Percentiles rank a stretch among this genome's conserved stretches.
These are phyloP conservation scores for Echites panduratus DNA, from an alignment of 257 asterid genomes.

Conservation along the genomic window DNA sequence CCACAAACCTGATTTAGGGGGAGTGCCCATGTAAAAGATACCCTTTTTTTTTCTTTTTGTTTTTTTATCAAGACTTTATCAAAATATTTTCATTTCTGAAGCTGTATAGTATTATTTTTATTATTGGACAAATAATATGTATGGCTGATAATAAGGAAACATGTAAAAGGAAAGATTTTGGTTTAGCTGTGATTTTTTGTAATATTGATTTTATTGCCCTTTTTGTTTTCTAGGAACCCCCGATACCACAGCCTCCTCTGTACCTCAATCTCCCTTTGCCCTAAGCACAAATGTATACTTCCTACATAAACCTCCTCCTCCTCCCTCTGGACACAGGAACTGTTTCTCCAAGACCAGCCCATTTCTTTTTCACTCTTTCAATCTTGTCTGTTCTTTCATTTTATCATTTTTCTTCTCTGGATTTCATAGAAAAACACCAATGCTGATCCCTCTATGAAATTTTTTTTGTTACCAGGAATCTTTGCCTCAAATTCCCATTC, in stretches of 20 bases:
- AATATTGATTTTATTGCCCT: neutral
- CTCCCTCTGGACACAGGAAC: slow-evolving; percentile 24
- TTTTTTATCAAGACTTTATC: neutral
- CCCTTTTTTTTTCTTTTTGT: neutral
- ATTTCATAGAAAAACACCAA: neutral
- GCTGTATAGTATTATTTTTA: neutral
- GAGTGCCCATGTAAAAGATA: neutral
- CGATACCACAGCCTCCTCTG: slow-evolving; percentile 18
- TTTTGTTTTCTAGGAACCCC: slow-evolving; percentile 20
- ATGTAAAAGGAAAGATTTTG: neutral
- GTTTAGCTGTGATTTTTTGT: neutral
- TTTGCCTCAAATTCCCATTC: neutral
- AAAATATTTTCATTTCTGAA: neutral
- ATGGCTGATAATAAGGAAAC: neutral
- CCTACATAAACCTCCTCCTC: slow-evolving; percentile 53
- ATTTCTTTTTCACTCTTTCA: slow-evolving; percentile 25
- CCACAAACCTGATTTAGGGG: neutral
- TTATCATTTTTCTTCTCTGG: neutral
- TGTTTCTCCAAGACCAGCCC: slow-evolving; percentile 29
- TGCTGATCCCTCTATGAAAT: slow-evolving; percentile 1
- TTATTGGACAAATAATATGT: neutral
- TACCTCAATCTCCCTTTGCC: slow-evolving; percentile 42
- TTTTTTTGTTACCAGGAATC: neutral
- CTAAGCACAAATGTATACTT: slow-evolving; percentile 47
- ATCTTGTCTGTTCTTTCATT: slow-evolving; percentile 16